Percentiles rank a stretch among this genome's conserved stretches.
Evolutionary conservation across 257 asterid species (phyloP).

Genomic region (Solanum bukasovii): DNA sequence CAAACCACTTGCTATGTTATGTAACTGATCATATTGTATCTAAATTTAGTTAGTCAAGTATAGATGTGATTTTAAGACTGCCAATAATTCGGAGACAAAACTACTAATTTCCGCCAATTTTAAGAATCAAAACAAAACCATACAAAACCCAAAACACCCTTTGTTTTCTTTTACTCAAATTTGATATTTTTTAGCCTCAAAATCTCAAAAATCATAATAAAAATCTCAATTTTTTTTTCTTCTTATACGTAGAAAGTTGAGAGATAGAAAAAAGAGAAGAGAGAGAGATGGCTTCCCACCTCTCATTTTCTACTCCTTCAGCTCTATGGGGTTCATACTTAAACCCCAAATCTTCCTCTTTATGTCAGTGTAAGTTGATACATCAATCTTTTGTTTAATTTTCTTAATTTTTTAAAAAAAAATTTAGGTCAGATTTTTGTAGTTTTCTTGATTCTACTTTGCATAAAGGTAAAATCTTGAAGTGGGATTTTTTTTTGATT

Average conservation of each 20-base stretch:
- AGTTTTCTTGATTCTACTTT: neutral
- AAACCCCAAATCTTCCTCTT: neutral
- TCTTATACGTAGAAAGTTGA: neutral
- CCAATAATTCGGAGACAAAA: no score
- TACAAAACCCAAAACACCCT: neutral
- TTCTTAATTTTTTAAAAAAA: neutral
- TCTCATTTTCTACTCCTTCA: conserved; percentile 40
- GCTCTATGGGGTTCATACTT: conserved; percentile 34
- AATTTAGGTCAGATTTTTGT: neutral
- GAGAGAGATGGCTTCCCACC: conserved; percentile 60
- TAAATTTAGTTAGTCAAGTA: no score
- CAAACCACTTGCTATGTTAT: no score
- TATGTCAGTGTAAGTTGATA: neutral
- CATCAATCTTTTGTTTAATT: neutral
- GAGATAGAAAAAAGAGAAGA: neutral
- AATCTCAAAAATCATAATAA: neutral
- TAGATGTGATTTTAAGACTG: no score
- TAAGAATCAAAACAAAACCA: no score
- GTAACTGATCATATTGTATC: no score
- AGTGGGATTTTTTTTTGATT: neutral
- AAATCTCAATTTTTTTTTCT: neutral
- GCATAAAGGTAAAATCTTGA: neutral
- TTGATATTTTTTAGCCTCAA: neutral
- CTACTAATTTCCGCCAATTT: no score
- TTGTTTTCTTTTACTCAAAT: neutral